Conservation (phyloP, 2,329 filamentous ascomycete species). For the Exophiala lecanii-corni region DNA sequence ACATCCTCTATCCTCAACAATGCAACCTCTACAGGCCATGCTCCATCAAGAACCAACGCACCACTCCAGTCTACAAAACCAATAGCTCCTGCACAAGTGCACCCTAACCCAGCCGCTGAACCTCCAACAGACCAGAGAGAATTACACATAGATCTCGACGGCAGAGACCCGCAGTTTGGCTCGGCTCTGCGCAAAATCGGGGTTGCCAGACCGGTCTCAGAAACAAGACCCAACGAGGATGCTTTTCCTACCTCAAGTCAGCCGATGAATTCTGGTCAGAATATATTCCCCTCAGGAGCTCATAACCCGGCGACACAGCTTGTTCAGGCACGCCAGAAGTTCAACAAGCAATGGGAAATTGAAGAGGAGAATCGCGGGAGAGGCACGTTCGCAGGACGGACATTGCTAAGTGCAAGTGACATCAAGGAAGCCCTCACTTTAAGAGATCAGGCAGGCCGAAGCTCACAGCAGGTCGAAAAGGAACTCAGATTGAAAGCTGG, state of each 20-base stretch:
- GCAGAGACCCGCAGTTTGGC: constrained; percentile 63
- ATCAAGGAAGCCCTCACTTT: constrained; percentile 46
- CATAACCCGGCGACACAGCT: constrained; percentile 54
- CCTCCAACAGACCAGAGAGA: constrained; percentile 16
- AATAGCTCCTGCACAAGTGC: constrained; percentile 19
- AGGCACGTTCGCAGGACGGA: constrained; percentile 36
- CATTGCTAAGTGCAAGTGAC: constrained; percentile 48
- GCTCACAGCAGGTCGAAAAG: constrained; percentile 40
- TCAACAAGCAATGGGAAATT: constrained; percentile 49
- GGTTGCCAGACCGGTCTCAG: constrained; percentile 48
- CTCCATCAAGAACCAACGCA: constrained; percentile 3
- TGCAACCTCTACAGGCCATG: constrained; percentile 13
- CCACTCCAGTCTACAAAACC: constrained; percentile 4
- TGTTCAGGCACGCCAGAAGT: constrained; percentile 47
- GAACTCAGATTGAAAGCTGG: constrained; percentile 42
- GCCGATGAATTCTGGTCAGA: constrained; percentile 30
- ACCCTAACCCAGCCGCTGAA: constrained; percentile 14
- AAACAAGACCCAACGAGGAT: constrained; percentile 20
- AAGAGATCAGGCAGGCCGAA: constrained; percentile 41
- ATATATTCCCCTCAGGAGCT: constrained; percentile 33
- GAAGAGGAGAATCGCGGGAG: constrained; percentile 50
- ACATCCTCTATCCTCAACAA: constrained; percentile 23
- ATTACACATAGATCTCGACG: constrained; percentile 52
- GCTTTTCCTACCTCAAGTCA: constrained; percentile 29
- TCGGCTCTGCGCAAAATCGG: constrained; percentile 68